Evolutionary conservation across 2,329 filamentous ascomycete genomes (phyloP).

Genomic region (Diaporthe ilicicola): DNA sequence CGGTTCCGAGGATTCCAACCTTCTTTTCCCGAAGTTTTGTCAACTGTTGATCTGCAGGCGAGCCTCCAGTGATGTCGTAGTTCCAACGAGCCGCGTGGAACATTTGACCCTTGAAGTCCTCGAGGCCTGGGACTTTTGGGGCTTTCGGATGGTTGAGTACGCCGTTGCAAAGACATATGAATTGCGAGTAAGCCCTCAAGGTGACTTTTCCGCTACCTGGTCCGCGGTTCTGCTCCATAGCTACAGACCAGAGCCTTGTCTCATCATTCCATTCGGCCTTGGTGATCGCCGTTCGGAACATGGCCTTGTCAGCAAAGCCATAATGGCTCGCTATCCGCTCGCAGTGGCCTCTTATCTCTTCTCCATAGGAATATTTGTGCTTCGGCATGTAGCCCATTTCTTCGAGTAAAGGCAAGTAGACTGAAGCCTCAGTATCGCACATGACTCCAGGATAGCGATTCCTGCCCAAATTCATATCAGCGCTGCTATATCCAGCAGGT

Average conservation of each 20-base stretch:
- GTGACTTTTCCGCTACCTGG: slow-evolving; percentile 36
- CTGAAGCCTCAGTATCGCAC: slow-evolving; percentile 68
- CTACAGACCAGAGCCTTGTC: slow-evolving; percentile 36
- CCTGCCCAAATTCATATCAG: not conserved
- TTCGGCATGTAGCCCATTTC: slow-evolving; percentile 67
- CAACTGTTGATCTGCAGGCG: slow-evolving; percentile 47
- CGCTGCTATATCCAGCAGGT: no score
- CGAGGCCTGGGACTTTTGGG: slow-evolving; percentile 51
- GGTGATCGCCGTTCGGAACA: slow-evolving; percentile 56
- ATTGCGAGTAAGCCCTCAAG: slow-evolving; percentile 49
- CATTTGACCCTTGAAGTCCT: slow-evolving; percentile 50
- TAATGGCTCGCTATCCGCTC: slow-evolving; percentile 54
- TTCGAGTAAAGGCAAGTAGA: slow-evolving; percentile 68
- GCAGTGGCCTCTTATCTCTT: slow-evolving; percentile 54
- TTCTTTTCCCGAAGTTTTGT: slow-evolving; percentile 55
- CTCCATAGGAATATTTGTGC: slow-evolving; percentile 48
- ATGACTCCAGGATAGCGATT: slow-evolving; percentile 58
- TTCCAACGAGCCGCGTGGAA: slow-evolving; percentile 59
- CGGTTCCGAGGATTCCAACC: slow-evolving; percentile 60
- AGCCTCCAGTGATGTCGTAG: slow-evolving; percentile 53
- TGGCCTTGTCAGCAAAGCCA: slow-evolving; percentile 49
- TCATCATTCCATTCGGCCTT: slow-evolving; percentile 52
- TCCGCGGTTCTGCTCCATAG: slow-evolving; percentile 29
- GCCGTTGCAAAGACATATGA: slow-evolving; percentile 50
- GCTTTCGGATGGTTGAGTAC: slow-evolving; percentile 51